Evolutionary conservation across 2,329 filamentous ascomycete genomes (phyloP), one percentile per base, ranked within the genome.

Genomic region (Penicillium crustosum): DNA sequence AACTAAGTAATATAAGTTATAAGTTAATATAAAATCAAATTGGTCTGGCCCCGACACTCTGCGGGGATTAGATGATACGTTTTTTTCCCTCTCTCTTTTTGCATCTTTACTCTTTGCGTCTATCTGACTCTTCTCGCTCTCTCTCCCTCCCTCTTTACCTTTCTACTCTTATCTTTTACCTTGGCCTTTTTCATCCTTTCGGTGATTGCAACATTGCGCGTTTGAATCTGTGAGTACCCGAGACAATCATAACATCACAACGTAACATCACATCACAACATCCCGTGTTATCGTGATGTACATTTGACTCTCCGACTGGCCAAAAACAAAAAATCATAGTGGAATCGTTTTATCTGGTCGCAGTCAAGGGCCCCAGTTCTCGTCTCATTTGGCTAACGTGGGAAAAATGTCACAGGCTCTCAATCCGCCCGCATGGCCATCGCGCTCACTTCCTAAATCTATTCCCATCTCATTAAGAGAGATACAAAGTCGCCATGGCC

Each of bases 401-500:
- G 25, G 6, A 12, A 17, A 21, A 36, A 45, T 13, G 27, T 6
- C 4, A 33, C 43, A 49, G 50, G 12, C 50, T 43, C 27, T 19
- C 19, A 29, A 25, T 53, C 45, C 36, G 54, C 52, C 57, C 58
- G 57, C 52, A 66, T 66, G 63, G 61, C 63, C 54, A 42, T 58
- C 59, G 39, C 31, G 39, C 52, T 35, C 39, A 39, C 49, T 47
- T 27, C 31, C 19, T 47, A 33, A 35, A 35, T 53, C 25, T 21
- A 55, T 49, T 8, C 35, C 27, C 15, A 33, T 50, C 48, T 33
- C 13, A 21, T 33, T 29, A 19, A 19, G 25, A 31, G 29, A 33
- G 2, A 21, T 3, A 33, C 43, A 17, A 36, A 36, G 19, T 55
- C n/a, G 41, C 38, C 42, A 71, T 72, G 70, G 62, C 65, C 29